Conservation (phyloP, 2,329 filamentous ascomycete species). For the Emydomyces testavorans region DNA sequence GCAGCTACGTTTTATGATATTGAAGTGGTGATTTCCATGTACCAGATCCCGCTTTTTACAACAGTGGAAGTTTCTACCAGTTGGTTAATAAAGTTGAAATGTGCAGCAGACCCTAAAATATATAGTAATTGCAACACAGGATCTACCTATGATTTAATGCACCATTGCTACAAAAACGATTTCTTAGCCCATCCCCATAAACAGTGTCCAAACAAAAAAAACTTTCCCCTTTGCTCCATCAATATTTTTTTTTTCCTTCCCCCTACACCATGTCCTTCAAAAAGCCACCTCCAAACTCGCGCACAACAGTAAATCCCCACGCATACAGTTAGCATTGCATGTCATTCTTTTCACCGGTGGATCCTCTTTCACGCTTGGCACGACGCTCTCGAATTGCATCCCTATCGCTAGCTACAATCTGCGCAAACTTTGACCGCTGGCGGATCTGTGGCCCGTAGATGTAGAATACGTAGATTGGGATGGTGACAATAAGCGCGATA, state of each 20-base stretch:
- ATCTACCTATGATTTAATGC: constrained; percentile 2
- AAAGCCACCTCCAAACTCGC: no score
- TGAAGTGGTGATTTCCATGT: no score
- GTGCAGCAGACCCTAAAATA: not conserved
- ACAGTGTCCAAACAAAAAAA: not conserved
- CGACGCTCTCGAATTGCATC: constrained; percentile 16
- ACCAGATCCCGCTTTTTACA: no score
- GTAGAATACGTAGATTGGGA: constrained; percentile 56
- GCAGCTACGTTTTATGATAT: no score
- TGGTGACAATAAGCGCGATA: constrained; percentile 49
- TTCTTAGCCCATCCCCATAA: no score
- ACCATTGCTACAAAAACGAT: not conserved
- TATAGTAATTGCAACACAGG: not conserved
- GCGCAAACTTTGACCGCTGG: constrained; percentile 50
- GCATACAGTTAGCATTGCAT: not conserved
- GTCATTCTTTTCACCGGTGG: not conserved
- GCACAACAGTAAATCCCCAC: no score
- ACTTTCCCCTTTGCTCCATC: not conserved
- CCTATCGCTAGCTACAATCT: constrained; percentile 43
- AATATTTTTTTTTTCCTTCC: not conserved
- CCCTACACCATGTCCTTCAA: not conserved
- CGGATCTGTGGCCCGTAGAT: constrained; percentile 50
- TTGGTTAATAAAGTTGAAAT: no score
- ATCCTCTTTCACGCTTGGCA: constrained; percentile 9
- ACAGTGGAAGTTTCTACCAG: no score